Evolutionary conservation across 1,139 yeast genomes (phyloP), one percentile per base, ranked within the genome.

Genomic region (Debaryomycetaceae sp.): DNA sequence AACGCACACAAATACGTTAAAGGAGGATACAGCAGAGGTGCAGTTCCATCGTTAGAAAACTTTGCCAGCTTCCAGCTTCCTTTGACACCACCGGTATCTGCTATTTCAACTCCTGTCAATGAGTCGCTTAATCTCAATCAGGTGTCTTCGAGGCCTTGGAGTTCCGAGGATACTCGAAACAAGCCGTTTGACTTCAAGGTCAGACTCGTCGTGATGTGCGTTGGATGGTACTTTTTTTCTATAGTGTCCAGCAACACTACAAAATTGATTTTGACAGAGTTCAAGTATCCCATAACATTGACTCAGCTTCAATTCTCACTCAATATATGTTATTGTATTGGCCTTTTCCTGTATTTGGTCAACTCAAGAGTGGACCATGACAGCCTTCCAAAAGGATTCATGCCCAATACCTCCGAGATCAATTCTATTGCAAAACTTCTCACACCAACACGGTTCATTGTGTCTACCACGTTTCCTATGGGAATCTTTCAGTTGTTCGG

Each of bases 401-500:
- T 83, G 43, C 90, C 90, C 2, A 50, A 55, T 29, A 23, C 44
- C 22, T 11, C 40, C 6, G 45, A 53, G 14, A 45, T 59, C 23
- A 38, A 36, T 8, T 55, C 57, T 34, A 34, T 55, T 20, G 36
- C 64, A 57, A 49, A 66, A 53, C 69, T 81, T 59, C 48, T 80
- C 36, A 76, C 69, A 9, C 87, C 95, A 7, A 73, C 81, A 4
- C 49, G 56, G 38, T 74, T 78, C 42, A 73, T 87, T 36, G 60
- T 89, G 20, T 60, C 71, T 45, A 81, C 93, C 33, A 87, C 95
- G 0, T 77, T 88, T 27, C 97, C 97, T 22, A 87, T 91, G 96
- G 98, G 97, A 3, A 69, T 83, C 47, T 91, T 91, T 66, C 98
- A 91, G 68, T 86, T 91, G 51, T 71, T 84, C 29, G 98, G 98